Conservation (phyloP, 164 flowering plant genomes). For the Magnolia changhungtana region DNA sequence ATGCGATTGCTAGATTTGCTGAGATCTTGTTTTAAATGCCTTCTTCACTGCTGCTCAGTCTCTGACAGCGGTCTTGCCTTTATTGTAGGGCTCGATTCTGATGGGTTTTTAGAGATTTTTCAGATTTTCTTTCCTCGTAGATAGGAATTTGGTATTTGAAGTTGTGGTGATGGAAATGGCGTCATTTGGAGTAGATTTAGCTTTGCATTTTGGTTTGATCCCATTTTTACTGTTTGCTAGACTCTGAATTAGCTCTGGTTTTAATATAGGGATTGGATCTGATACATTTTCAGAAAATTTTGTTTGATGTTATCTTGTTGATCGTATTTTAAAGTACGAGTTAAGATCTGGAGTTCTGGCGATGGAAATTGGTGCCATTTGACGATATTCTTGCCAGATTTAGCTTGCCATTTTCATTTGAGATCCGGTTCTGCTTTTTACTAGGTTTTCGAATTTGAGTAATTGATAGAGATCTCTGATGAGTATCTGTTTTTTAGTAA, state of each 20-base stretch:
- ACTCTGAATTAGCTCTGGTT: constrained; percentile 13
- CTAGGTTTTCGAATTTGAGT: not conserved
- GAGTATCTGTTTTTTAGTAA: not conserved
- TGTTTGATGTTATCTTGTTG: not conserved
- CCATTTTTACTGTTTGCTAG: constrained; percentile 18
- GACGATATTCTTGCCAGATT: not conserved
- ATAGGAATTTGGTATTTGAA: not conserved
- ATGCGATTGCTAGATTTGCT: not conserved
- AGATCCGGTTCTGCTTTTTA: not conserved
- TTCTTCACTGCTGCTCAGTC: not conserved
- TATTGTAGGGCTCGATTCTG: not conserved
- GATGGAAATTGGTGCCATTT: not conserved
- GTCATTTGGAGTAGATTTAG: not conserved
- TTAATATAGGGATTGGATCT: constrained; percentile 3
- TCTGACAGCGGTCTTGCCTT: not conserved
- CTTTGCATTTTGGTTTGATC: not conserved
- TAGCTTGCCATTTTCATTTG: not conserved
- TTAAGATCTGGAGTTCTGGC: not conserved
- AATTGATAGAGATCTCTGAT: not conserved
- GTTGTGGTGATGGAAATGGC: not conserved
- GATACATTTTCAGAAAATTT: not conserved
- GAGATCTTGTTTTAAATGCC: not conserved
- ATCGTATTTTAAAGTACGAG: not conserved
- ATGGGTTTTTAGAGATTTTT: not conserved
- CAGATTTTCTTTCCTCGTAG: not conserved